These are phyloP conservation scores for Vitis hybrid DNA, from an alignment of 177 flowering plant species.

Conservation along the genomic window DNA sequence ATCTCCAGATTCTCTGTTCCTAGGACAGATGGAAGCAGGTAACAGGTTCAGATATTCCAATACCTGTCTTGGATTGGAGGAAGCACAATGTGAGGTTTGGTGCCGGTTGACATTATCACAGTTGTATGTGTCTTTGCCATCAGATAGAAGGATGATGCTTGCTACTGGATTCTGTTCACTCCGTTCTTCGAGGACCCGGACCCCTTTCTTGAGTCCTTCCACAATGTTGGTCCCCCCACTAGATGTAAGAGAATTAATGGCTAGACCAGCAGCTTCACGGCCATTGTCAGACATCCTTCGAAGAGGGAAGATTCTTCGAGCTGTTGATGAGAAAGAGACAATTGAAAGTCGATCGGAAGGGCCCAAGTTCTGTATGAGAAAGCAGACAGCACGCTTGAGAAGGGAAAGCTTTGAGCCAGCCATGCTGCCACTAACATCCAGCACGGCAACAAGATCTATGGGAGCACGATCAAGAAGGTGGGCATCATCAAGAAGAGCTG, in stretches of 20 bases:
- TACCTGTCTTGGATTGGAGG: constrained; percentile 2
- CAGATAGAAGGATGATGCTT: constrained; percentile 38
- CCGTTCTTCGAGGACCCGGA: constrained; percentile 29
- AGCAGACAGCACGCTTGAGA: constrained; percentile 34
- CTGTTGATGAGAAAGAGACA: constrained; percentile 32
- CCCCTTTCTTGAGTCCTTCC: constrained; percentile 40
- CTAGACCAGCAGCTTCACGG: constrained; percentile 19
- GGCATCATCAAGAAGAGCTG: constrained; percentile 6
- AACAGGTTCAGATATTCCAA: constrained; percentile 14
- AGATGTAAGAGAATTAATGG: constrained; percentile 24
- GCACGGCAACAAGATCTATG: constrained; percentile 37
- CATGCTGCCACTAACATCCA: constrained; percentile 49
- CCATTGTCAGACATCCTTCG: constrained; percentile 34
- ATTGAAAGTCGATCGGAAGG: constrained; percentile 37
- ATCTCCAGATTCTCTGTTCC: background rate
- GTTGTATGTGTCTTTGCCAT: constrained; percentile 34
- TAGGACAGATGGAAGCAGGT: constrained; percentile 15
- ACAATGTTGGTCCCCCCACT: constrained; percentile 38
- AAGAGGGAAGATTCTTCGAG: constrained; percentile 32
- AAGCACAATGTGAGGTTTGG: background rate
- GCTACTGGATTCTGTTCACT: constrained; percentile 28
- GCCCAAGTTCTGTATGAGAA: constrained; percentile 31
- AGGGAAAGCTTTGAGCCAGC: constrained; percentile 29
- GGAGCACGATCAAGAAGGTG: constrained; percentile 26
- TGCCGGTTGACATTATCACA: background rate